Evolutionary conservation across 768 basidiomycete genomes (phyloP).

Genomic region (Russula earlei): DNA sequence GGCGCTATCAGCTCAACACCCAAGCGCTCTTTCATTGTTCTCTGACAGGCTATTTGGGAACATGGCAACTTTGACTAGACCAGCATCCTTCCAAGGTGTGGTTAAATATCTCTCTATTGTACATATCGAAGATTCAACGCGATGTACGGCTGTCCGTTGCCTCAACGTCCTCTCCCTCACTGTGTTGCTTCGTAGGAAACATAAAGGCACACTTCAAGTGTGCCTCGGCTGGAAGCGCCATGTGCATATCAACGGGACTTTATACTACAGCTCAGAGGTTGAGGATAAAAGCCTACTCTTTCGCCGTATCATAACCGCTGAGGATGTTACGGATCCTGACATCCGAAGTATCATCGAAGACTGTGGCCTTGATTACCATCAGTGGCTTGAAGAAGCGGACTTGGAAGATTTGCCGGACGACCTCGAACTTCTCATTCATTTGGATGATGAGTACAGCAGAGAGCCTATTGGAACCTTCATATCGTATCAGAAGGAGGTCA

Average conservation of each 20-base stretch:
- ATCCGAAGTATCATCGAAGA: neutral
- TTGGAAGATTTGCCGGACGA: constrained; percentile 4
- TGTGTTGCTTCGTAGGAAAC: neutral
- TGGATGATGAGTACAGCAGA: neutral
- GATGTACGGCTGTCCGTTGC: neutral
- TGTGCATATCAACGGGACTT: constrained; percentile 4
- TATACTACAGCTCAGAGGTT: constrained; percentile 2
- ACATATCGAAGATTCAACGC: neutral
- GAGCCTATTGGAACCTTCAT: neutral
- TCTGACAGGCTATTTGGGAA: neutral
- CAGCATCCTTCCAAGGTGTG: neutral
- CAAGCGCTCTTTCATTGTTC: neutral
- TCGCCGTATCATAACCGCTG: neutral
- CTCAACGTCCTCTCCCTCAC: neutral
- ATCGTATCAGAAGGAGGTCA: constrained; percentile 1
- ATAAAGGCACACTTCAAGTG: neutral
- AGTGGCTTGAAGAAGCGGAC: constrained; percentile 9
- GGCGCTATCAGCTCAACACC: neutral
- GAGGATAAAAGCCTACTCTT: neutral
- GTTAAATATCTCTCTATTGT: neutral
- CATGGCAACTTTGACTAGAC: neutral
- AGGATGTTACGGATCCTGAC: neutral
- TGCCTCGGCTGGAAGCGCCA: constrained; percentile 1
- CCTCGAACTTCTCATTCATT: constrained; percentile 3
- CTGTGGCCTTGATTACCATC: neutral